Base-by-base conservation (phyloP, 2,329 filamentous ascomycete genomes). In the Apiospora koreana region DNA sequence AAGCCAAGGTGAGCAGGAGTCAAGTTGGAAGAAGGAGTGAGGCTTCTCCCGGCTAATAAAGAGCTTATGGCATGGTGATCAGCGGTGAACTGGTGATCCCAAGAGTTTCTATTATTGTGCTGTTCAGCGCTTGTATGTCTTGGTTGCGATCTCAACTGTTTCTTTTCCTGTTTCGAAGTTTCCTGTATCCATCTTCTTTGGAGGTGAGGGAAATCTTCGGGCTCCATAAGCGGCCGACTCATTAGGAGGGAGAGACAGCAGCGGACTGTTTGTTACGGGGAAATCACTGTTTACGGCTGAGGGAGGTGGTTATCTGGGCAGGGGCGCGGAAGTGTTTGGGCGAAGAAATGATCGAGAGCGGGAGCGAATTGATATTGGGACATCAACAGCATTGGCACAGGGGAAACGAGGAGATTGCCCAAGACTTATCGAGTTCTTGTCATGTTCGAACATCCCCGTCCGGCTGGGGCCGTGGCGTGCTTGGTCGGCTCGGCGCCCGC, bases 21-120 rank as follows among this genome's bases (percentile, higher is more conserved):
- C 18, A 62, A 14, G 18, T 58, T n/a, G 18, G 18, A 38, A 38
- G 31, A 38, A 62, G 5, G 54, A 38, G 31, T n/a, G 50, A 62
- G 54, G 28, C 21, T 28, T 41, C 64, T 42, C 12, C 21, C 64
- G 16, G n/a, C n/a, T 43, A 43, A 43, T 66, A 66, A 66, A 66
- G 64, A 14, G 23, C 42, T 66, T 16, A 12, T 66, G 41, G 35
- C n/a, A 42, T 41, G 62, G 35, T 7, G 35, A 42, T 25, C 62
- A 21, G 16, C 35, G 41, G 50, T 21, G 50, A 65, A 23, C 35
- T 42, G 38, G n/a, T 16, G 35, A 43, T 42, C 38, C 35, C n/a
- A 25, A 66, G 64, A 18, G n/a, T 66, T 43, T 66, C 42, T 28
- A 66, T 66, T 45, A 18, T 66, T 28, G 64, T 28, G n/a, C n/a